These are phyloP conservation scores for Notholithocarpus densiflorus DNA, from an alignment of 306 rosid species.

Conservation along the genomic window DNA sequence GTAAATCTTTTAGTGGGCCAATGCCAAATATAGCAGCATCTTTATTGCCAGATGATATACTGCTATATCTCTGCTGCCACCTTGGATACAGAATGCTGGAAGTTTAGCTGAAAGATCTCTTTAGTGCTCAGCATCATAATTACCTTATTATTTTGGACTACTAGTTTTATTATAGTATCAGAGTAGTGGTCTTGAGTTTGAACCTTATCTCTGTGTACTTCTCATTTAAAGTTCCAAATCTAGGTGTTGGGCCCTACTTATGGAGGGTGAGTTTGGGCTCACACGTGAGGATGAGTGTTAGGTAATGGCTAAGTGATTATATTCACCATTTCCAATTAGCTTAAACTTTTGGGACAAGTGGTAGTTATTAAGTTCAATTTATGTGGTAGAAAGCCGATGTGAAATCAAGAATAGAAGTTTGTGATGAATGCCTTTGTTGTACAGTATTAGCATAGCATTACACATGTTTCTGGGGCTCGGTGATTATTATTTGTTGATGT, in stretches of 20 bases:
- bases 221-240: no score
- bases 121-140: no score
- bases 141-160: neutral
- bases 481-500: neutral
- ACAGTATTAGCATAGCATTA: conserved; percentile 2
- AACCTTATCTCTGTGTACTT: no score
- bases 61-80: neutral
- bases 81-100: neutral
- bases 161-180: neutral
- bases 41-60: neutral
- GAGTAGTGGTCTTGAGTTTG: no score
- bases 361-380: neutral
- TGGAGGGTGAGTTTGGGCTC: no score
- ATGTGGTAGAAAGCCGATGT: neutral
- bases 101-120: neutral
- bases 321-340: no score
- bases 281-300: no score
- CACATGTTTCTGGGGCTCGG: neutral
- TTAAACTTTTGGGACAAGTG: no score
- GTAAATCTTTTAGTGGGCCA: no score
- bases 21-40: no score
- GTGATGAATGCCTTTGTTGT: neutral
- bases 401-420: conserved; percentile 8
- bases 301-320: no score
- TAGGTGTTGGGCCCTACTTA: no score